phyloP scores from a whole-genome alignment of 2,329 filamentous ascomycete species.

The Tolypocladium inflatum region DNA sequence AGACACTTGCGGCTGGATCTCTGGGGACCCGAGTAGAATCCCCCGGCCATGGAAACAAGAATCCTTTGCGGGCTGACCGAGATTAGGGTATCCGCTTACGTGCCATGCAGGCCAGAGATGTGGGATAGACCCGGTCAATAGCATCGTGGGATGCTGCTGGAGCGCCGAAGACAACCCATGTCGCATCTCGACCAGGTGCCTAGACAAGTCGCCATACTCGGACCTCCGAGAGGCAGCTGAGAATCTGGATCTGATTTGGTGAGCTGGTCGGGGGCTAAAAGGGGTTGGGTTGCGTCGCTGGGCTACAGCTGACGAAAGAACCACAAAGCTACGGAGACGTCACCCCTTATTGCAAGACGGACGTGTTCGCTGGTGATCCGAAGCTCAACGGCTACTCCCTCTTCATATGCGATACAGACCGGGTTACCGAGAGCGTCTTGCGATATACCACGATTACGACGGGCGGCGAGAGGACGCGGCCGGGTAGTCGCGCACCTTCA shows the following conservation, averaged over 20 bases:
- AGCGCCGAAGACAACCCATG: slow-evolving; percentile 3
- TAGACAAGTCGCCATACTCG: slow-evolving; percentile 3
- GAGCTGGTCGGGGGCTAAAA: neutral
- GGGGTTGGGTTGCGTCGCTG: neutral
- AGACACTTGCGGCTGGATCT: slow-evolving; percentile 12
- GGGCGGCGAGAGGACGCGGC: neutral
- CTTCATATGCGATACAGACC: slow-evolving; percentile 10
- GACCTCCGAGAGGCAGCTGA: neutral
- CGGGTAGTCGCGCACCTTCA: neutral
- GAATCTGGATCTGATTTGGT: slow-evolving; percentile 5
- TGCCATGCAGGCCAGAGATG: slow-evolving; percentile 10
- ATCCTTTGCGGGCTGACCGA: neutral
- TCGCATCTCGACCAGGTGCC: slow-evolving; percentile 7
- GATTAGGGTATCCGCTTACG: slow-evolving; percentile 7
- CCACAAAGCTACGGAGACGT: neutral
- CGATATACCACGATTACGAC: slow-evolving; percentile 5
- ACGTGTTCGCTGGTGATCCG: slow-evolving; percentile 7
- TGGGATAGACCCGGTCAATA: slow-evolving; percentile 6
- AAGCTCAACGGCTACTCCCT: slow-evolving; percentile 9
- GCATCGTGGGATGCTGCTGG: slow-evolving; percentile 13
- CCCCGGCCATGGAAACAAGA: neutral
- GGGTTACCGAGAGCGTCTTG: slow-evolving; percentile 8
- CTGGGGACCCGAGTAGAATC: slow-evolving; percentile 8
- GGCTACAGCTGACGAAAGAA: neutral
- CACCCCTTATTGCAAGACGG: slow-evolving; percentile 12